Evolutionary conservation across 2,329 filamentous ascomycete species (phyloP).

Genomic region (Clarireedia hainanense): DNA sequence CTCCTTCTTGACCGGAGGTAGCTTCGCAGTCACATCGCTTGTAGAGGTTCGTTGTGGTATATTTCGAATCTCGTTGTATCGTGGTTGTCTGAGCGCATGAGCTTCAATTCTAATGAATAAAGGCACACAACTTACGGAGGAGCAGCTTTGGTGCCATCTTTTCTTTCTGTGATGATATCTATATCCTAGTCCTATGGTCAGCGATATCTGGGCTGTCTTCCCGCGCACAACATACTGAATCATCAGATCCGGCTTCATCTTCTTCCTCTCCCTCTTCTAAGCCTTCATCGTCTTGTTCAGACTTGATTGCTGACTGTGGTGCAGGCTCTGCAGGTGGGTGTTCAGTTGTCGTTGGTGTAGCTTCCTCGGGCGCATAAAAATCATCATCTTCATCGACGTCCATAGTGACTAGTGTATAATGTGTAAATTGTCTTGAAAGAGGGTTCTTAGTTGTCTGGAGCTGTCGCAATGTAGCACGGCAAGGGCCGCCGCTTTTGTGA

Average conservation of each 20-base stretch:
- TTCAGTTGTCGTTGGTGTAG: slow-evolving; percentile 27
- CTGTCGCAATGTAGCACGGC: background rate
- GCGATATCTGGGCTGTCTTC: background rate
- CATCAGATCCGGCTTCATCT: slow-evolving; percentile 49
- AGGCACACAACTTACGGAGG: slow-evolving; percentile 40
- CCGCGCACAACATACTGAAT: slow-evolving; percentile 39
- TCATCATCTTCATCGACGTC: slow-evolving; percentile 63
- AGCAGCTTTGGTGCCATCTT: slow-evolving; percentile 54
- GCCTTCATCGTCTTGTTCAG: slow-evolving; percentile 41
- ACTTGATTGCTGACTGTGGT: slow-evolving; percentile 21
- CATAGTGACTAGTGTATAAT: slow-evolving; percentile 36
- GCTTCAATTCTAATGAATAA: background rate
- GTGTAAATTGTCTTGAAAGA: background rate
- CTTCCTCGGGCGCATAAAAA: slow-evolving; percentile 56
- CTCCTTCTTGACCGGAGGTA: slow-evolving; percentile 39
- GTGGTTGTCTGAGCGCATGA: slow-evolving; percentile 42
- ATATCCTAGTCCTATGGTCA: slow-evolving; percentile 43
- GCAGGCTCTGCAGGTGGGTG: slow-evolving; percentile 19
- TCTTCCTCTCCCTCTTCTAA: slow-evolving; percentile 58
- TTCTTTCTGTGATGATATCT: slow-evolving; percentile 60
- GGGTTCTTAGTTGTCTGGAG: too few species aligned
- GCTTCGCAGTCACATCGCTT: slow-evolving; percentile 42
- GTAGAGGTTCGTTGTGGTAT: slow-evolving; percentile 53
- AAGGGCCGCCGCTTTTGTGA: background rate
- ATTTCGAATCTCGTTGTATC: slow-evolving; percentile 58